Conservation (phyloP, 345 rosid genomes). For the Melaleuca quinquenervia region DNA sequence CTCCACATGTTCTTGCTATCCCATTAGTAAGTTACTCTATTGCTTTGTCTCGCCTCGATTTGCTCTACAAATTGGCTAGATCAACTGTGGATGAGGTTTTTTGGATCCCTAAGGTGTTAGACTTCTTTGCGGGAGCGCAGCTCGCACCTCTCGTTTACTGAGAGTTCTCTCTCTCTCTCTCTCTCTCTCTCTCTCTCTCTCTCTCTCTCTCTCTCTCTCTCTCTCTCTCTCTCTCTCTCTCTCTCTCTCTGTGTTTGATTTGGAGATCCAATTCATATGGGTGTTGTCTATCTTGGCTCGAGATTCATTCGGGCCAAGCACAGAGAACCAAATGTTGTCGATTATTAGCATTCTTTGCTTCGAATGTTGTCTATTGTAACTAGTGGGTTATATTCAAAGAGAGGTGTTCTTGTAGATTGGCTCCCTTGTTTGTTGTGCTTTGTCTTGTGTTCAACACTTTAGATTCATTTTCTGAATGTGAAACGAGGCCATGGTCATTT, state of each 20-base stretch:
- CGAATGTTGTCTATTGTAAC: not conserved
- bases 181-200: too few relatives aligned
- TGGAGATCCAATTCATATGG: slow-evolving; percentile 30
- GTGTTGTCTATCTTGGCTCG: slow-evolving; percentile 69
- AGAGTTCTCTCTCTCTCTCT: not conserved
- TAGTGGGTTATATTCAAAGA: not conserved
- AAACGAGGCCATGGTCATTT: not conserved
- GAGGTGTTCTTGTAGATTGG: not conserved
- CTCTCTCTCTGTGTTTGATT: not conserved
- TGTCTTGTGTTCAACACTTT: not conserved
- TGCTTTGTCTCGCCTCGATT: too few relatives aligned
- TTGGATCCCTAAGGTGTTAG: slow-evolving; percentile 7
- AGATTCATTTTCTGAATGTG: not conserved
- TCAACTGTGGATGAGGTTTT: not conserved
- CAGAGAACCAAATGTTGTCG: slow-evolving; percentile 17
- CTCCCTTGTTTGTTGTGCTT: not conserved
- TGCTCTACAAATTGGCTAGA: too few relatives aligned
- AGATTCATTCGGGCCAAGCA: slow-evolving; percentile 78
- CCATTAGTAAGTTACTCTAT: too few relatives aligned
- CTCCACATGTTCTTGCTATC: too few relatives aligned
- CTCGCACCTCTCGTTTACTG: not conserved
- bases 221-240: not conserved
- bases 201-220: too few relatives aligned
- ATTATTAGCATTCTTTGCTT: too few relatives aligned
- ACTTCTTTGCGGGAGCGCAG: not conserved